Evolutionary conservation across 805 yeast species (phyloP).

Genomic region (Myxozyma melibiosi): DNA sequence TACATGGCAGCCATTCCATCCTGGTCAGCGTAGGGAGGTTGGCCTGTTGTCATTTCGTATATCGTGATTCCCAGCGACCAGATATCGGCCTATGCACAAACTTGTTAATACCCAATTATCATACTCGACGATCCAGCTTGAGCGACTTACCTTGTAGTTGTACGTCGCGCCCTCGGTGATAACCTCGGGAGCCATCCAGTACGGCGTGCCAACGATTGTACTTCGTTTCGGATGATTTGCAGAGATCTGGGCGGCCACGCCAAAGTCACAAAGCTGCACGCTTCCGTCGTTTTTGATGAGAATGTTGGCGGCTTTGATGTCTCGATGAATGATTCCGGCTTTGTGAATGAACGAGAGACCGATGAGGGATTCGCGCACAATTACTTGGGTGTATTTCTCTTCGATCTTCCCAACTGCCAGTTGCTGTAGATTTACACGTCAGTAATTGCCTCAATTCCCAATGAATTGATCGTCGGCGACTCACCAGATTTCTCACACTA

Average conservation of each 20-base stretch:
- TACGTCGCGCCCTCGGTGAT: slow-evolving; percentile 49
- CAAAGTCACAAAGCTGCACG: slow-evolving; percentile 94
- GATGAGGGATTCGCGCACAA: slow-evolving; percentile 74
- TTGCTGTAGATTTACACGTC: neutral
- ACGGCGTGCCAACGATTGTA: slow-evolving; percentile 76
- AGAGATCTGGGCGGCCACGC: slow-evolving; percentile 93
- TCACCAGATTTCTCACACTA: slow-evolving; percentile 70
- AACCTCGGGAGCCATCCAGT: slow-evolving; percentile 62
- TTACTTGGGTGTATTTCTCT: slow-evolving; percentile 80
- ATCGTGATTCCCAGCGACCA: slow-evolving; percentile 97
- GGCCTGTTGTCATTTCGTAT: slow-evolving; percentile 93
- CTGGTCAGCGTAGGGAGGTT: slow-evolving; percentile 95
- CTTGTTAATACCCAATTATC: neutral
- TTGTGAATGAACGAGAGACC: slow-evolving; percentile 83
- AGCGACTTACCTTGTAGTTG: slow-evolving; percentile 54
- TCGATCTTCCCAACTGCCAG: slow-evolving; percentile 66
- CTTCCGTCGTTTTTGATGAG: slow-evolving; percentile 85
- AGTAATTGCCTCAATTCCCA: neutral
- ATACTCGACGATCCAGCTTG: neutral
- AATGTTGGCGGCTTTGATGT: slow-evolving; percentile 94
- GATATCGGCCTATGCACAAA: slow-evolving; percentile 67
- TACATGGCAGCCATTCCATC: slow-evolving; percentile 96
- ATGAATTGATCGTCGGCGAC: neutral
- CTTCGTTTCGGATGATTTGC: slow-evolving; percentile 75
- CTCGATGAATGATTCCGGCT: slow-evolving; percentile 92